Conservation (phyloP, 129 eudicot genomes). For the Oenanthe sinensis region DNA sequence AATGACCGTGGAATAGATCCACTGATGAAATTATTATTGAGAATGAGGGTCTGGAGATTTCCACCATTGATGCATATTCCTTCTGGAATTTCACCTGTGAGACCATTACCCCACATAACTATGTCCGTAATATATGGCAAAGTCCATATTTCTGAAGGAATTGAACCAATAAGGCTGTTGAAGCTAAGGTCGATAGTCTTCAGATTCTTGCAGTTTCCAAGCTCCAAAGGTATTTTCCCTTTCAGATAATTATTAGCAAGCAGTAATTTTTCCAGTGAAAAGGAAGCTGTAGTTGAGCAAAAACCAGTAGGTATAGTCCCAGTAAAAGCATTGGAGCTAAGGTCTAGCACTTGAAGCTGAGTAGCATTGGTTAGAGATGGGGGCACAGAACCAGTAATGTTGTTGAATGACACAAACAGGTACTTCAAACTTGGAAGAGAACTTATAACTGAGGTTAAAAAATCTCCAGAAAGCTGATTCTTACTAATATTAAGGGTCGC, state of each 20-base stretch:
- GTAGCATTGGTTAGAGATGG: slow-evolving; percentile 45
- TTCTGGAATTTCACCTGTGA: slow-evolving; percentile 69
- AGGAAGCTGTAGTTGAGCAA: slow-evolving; percentile 35
- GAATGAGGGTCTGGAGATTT: slow-evolving; percentile 70
- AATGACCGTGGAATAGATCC: slow-evolving; percentile 64
- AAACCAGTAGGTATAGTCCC: slow-evolving; percentile 63
- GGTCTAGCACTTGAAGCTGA: slow-evolving; percentile 66
- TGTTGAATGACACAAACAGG: slow-evolving; percentile 59
- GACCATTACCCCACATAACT: slow-evolving; percentile 80
- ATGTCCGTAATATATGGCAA: slow-evolving; percentile 57
- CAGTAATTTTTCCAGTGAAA: slow-evolving; percentile 46
- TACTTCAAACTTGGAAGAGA: slow-evolving; percentile 49
- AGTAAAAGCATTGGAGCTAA: slow-evolving; percentile 58
- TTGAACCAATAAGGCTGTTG: slow-evolving; percentile 43
- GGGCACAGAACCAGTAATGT: slow-evolving; percentile 60
- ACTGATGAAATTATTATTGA: slow-evolving; percentile 59
- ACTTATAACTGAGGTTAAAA: slow-evolving; percentile 51
- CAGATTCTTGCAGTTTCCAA: slow-evolving; percentile 58
- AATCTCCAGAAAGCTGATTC: slow-evolving; percentile 66
- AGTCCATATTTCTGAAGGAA: slow-evolving; percentile 56
- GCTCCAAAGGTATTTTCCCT: slow-evolving; percentile 47
- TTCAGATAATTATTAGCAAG: slow-evolving; percentile 52
- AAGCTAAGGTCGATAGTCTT: slow-evolving; percentile 72
- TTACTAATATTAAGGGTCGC: slow-evolving; percentile 42
- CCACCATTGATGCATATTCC: slow-evolving; percentile 80